Percentiles rank a stretch among this genome's conserved stretches.
phyloP scores from a whole-genome alignment of 257 asterid genomes.

The Solanum verrucosum region DNA sequence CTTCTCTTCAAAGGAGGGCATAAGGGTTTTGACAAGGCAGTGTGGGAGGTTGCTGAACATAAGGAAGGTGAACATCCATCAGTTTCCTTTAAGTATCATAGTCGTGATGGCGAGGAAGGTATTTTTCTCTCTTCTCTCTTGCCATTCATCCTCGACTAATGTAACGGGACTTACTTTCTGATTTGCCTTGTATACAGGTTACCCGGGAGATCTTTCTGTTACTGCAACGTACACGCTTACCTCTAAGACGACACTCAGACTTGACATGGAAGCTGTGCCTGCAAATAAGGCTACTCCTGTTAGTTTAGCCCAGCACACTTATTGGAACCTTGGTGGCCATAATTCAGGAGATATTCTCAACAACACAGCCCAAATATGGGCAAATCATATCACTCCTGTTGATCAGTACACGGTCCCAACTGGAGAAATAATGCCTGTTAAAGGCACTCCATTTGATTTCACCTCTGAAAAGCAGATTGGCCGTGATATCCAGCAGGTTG shows the following conservation, averaged over 20 bases:
- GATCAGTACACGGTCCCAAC: slow-evolving; percentile 75
- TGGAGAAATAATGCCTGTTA: slow-evolving; percentile 69
- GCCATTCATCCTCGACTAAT: background rate
- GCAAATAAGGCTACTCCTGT: slow-evolving; percentile 73
- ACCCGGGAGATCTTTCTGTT: slow-evolving; percentile 75
- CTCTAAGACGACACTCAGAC: slow-evolving; percentile 68
- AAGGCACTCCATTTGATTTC: slow-evolving; percentile 88
- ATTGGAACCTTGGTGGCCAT: slow-evolving; percentile 93
- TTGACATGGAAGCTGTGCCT: slow-evolving; percentile 91
- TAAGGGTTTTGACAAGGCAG: slow-evolving; percentile 92
- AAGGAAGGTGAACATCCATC: slow-evolving; percentile 79
- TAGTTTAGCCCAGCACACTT: slow-evolving; percentile 91
- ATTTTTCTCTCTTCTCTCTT: background rate
- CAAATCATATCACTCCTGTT: slow-evolving; percentile 68
- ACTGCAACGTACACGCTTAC: slow-evolving; percentile 70
- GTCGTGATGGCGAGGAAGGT: slow-evolving; percentile 98
- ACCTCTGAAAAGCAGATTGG: slow-evolving; percentile 61
- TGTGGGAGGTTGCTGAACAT: slow-evolving; percentile 84
- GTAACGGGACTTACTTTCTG: background rate
- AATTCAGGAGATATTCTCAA: slow-evolving; percentile 57
- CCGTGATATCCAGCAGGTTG: slow-evolving; percentile 61
- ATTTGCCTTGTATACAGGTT: slow-evolving; percentile 44
- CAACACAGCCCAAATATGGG: slow-evolving; percentile 68
- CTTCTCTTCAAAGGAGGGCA: slow-evolving; percentile 56
- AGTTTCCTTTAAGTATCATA: slow-evolving; percentile 68